Evolutionary conservation across 768 basidiomycete genomes (phyloP).

Genomic region (Sarcodon aspratus): DNA sequence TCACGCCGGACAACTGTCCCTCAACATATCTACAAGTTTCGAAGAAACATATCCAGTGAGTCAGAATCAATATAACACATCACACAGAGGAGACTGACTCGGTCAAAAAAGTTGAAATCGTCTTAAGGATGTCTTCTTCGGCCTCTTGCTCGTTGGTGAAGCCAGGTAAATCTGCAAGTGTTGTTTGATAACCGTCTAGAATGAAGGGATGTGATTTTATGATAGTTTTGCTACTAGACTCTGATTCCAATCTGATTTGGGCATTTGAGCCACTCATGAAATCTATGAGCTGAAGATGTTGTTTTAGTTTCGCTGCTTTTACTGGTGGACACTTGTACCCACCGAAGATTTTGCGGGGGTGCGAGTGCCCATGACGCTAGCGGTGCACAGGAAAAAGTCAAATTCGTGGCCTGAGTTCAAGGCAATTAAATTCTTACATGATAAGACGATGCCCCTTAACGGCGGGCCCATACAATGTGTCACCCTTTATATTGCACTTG

Average conservation of each 20-base stretch:
- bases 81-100: slow-evolving; percentile 8
- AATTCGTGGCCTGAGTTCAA: no score
- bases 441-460: no score
- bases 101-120: slow-evolving; percentile 6
- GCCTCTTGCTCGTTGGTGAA: slow-evolving; percentile 39
- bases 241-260: slow-evolving; percentile 30
- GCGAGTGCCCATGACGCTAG: slow-evolving; percentile 14
- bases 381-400: no score
- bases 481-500: no score
- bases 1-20: slow-evolving; percentile 10
- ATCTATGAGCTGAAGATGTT: slow-evolving; percentile 38
- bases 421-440: no score
- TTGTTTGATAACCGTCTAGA: slow-evolving; percentile 28
- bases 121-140: slow-evolving; percentile 9
- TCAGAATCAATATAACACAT: neutral
- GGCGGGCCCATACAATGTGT: no score
- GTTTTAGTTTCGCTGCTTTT: neutral
- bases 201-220: slow-evolving; percentile 30
- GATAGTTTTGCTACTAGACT: slow-evolving; percentile 40
- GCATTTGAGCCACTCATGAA: slow-evolving; percentile 36
- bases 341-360: slow-evolving; percentile 12
- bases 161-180: slow-evolving; percentile 48
- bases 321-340: neutral
- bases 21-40: slow-evolving; percentile 7
- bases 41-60: neutral